Evolutionary conservation across 78 protist genomes (phyloP), one percentile per base, ranked within the genome.

Genomic region (Dictyostelium purpureum): DNA sequence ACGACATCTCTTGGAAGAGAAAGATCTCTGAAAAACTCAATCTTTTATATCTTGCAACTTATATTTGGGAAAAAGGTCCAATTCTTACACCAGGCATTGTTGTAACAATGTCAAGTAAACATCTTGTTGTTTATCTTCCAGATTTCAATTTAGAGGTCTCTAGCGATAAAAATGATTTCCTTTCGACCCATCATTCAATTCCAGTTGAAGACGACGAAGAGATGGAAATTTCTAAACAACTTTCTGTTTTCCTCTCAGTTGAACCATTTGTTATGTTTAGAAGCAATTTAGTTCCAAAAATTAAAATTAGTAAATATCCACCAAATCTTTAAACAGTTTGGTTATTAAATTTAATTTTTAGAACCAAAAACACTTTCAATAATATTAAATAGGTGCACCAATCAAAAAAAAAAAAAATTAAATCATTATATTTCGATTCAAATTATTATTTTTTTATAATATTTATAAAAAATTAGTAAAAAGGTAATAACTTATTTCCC

Each of bases 61-160:
- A 85, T 38, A 67, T 85, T 38, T 85, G 92, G 92, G 92, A 85
- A 45, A 66, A 85, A 77, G 92, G 92, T 9, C 82, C 92, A 24
- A 73, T 85, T 21, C 12, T 57, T 5, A 85, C 92, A 1, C 92
- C 92, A 11, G 92, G 81, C 24, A 66, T 85, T 2, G 66, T 85
- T 52, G 52, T 85, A 26, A 79, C 92, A 6, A 85, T 85, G 81
- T 77, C 92, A 1, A 54, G 82, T 21, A 85, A 85, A 47, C 92
- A 85, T 85, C 51, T 85, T 33, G 79, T 85, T 24, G 45, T 85
- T 28, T 85, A 85, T 51, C 45, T 85, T 54, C 71, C 77, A 10
- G 69, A 85, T 35, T 85, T 40, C 51, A 85, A 85, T 38, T 45
- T 85, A 51, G 92, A 85, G 33, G 82, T 85, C 6, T 67, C 79